Evolutionary conservation across 768 basidiomycete genomes (phyloP), one percentile per base, ranked within the genome.

Genomic region (Naganishia vaughanmartiniae): DNA sequence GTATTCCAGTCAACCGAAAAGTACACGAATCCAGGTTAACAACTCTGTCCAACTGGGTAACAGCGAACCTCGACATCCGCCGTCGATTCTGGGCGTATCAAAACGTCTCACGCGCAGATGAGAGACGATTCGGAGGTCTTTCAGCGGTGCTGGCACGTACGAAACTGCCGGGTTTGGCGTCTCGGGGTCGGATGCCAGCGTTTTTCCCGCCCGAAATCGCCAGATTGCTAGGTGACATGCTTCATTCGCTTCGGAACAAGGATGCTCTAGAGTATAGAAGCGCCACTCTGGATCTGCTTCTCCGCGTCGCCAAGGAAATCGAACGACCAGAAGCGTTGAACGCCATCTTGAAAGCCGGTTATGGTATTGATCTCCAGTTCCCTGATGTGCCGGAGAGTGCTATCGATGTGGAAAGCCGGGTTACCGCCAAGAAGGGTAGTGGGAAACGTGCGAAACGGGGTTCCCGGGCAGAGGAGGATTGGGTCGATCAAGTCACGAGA

Each of bases 201-300:
- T 70, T 70, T 54, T 70, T 70, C 31, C 69, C 69, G 0, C 69
- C 60, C 24, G 63, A 70, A 17, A 54, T 65, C 51, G 69, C 60
- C 33, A 28, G 53, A 36, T 15, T 70, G 15, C 33, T 70, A 28
- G 39, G 60, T 2, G 34, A 53, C 24, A 65, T 65, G 48, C 60
- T 70, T 21, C 21, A 34, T 28, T 65, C 60, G 4, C 57, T 70
- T 30, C 39, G 42, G 26, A 51, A 28, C 45, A 45, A 70, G 30
- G 58, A 54, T 19, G 31, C 36, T 1, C 17, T 48, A 12, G 69
- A 58, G 15, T 70, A 65, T 36, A 33, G 69, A 42, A 60, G 42
- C 19, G 24, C 45, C 2, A 65, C 63, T 0, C 39, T 58, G 5
- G 69, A 70, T 28, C 15, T 65, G 21, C 36, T 70, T 9, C 54